These are phyloP conservation scores for Paramecium sonneborni DNA, from an alignment of 73 alveolate genomes.

Conservation along the genomic window DNA sequence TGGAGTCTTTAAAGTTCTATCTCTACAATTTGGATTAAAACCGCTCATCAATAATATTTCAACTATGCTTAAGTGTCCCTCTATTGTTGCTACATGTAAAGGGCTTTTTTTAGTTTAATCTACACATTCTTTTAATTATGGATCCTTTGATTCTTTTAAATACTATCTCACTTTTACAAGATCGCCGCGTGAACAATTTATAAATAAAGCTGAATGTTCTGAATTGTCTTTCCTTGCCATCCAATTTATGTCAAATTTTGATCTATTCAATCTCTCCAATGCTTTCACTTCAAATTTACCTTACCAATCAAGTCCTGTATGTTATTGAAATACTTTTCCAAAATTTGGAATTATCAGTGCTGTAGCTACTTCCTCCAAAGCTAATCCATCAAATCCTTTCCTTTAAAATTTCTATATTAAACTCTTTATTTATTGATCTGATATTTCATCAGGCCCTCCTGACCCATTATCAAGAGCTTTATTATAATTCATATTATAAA, in stretches of 20 bases:
- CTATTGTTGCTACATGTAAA: conserved; percentile 78
- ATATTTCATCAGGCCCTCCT: conserved; percentile 7
- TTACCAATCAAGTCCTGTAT: conserved; percentile 93
- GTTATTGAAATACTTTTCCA: conserved; percentile 80
- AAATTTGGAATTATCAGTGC: conserved; percentile 91
- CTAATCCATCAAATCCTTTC: conserved; percentile 92
- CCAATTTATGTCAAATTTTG: conserved; percentile 95
- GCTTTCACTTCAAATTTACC: conserved; percentile 86
- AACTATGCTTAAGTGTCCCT: conserved; percentile 74
- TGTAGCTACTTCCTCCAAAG: conserved; percentile 95
- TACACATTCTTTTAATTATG: conserved; percentile 42
- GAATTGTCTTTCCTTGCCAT: conserved; percentile 72
- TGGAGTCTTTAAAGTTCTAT: conserved; percentile 81
- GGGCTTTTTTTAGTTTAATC: conserved; percentile 79
- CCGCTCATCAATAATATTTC: conserved; percentile 68
- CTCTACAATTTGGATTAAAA: conserved; percentile 75
- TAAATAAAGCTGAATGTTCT: conserved; percentile 70
- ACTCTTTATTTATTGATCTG: conserved; percentile 3
- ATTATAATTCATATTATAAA: too few species aligned
- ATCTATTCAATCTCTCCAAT: conserved; percentile 83
- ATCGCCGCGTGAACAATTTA: conserved; percentile 83
- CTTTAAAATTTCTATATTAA: conserved; percentile 87
- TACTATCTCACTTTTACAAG: conserved; percentile 71
- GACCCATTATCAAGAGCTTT: neutral
- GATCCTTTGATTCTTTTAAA: conserved; percentile 45